A percentile compares a stretch with the other conserved stretches of the same genome.
Evolutionary conservation across 2,329 filamentous ascomycete species (phyloP).

Genomic region (Coniochaeta sp.): DNA sequence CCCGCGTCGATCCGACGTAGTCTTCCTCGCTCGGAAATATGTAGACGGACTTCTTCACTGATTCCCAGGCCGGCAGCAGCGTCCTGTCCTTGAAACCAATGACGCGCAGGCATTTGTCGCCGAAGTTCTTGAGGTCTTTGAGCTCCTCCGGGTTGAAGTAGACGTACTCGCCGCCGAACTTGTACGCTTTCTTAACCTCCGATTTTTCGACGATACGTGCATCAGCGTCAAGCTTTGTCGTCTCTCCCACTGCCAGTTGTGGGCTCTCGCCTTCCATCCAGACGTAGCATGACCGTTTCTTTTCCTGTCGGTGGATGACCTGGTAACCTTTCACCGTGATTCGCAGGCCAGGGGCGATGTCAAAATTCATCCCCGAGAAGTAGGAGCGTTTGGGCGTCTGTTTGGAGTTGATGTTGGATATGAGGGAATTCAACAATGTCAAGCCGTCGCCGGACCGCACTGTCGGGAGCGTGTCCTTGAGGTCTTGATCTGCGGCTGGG

Average conservation of each 20-base stretch:
- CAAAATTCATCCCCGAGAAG: slow-evolving; percentile 81
- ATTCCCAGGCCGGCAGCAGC: slow-evolving; percentile 74
- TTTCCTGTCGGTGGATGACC: slow-evolving; percentile 74
- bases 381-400: slow-evolving; percentile 77
- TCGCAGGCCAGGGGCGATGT: slow-evolving; percentile 74
- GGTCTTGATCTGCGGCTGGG: slow-evolving; percentile 61
- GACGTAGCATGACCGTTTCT: slow-evolving; percentile 77
- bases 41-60: slow-evolving; percentile 78
- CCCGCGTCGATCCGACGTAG: slow-evolving; percentile 83
- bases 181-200: slow-evolving; percentile 88
- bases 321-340: slow-evolving; percentile 95
- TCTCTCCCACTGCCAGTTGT: slow-evolving; percentile 70
- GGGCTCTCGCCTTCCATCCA: slow-evolving; percentile 81
- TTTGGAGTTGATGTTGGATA: slow-evolving; percentile 86
- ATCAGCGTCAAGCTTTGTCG: slow-evolving; percentile 70
- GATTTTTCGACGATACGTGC: slow-evolving; percentile 70
- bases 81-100: slow-evolving; percentile 87
- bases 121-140: slow-evolving; percentile 69
- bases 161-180: slow-evolving; percentile 87
- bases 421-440: slow-evolving; percentile 68
- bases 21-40: slow-evolving; percentile 91
- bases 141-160: slow-evolving; percentile 82
- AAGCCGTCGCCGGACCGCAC: slow-evolving; percentile 69
- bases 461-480: slow-evolving; percentile 49
- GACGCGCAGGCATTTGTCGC: slow-evolving; percentile 74